Conservation (phyloP, 2,329 filamentous ascomycete species). For the Shiraia sp. region DNA sequence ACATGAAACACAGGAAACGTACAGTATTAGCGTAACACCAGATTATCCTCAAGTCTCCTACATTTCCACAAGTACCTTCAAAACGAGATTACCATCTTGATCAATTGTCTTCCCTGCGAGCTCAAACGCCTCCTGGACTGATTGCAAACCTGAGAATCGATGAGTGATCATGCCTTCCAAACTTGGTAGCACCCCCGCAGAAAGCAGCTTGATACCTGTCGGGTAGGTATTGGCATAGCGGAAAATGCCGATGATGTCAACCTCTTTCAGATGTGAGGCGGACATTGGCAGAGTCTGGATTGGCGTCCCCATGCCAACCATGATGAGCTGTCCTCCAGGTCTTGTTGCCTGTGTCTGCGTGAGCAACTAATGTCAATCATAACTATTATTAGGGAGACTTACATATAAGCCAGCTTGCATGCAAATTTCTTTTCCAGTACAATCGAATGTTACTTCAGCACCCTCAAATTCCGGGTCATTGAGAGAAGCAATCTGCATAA, state of each 20-base stretch:
- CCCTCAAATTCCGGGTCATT: constrained; percentile 45
- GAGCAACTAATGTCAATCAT: constrained; percentile 2
- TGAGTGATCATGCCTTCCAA: constrained; percentile 61
- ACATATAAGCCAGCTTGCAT: constrained; percentile 50
- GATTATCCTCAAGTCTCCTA: constrained; percentile 8
- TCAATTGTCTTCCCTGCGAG: constrained; percentile 56
- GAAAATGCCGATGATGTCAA: constrained; percentile 62
- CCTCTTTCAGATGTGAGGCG: constrained; percentile 59
- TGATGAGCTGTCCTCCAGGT: constrained; percentile 57
- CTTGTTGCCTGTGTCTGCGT: constrained; percentile 41
- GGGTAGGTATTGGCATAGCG: constrained; percentile 60
- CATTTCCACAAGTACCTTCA: constrained; percentile 53
- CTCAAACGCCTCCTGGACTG: constrained; percentile 56
- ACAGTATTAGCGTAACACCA: constrained; percentile 2
- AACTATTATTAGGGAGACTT: constrained; percentile 21
- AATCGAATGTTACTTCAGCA: constrained; percentile 48
- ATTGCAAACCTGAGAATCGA: constrained; percentile 50
- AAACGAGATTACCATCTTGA: constrained; percentile 55
- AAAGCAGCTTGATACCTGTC: constrained; percentile 57
- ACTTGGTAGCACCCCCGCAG: constrained; percentile 53
- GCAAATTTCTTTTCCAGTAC: constrained; percentile 48
- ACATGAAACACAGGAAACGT: constrained; percentile 3
- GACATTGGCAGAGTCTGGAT: constrained; percentile 59
- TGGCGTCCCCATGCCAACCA: constrained; percentile 62
- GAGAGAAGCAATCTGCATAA: constrained; percentile 42